Evolutionary conservation across 495 filamentous ascomycete species (phyloP).

Genomic region (Hamigera avellanea): DNA sequence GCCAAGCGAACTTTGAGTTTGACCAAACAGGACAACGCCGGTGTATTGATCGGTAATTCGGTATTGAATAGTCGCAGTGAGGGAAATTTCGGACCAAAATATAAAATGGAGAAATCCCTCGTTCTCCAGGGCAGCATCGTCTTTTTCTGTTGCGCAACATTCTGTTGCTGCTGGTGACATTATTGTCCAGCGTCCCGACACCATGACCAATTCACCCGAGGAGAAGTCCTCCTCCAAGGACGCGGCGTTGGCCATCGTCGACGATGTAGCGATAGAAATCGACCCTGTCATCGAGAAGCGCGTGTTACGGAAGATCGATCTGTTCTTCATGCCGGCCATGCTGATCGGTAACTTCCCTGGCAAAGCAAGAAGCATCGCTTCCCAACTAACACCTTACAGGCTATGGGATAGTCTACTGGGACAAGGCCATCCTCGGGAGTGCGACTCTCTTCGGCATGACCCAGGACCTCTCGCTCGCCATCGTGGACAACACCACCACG

Average conservation of each 20-base stretch:
- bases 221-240: no score
- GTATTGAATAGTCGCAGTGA: no score
- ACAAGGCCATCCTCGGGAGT: conserved; percentile 67
- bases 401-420: conserved; percentile 68
- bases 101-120: no score
- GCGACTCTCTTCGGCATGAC: conserved; percentile 69
- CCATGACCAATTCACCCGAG: no score
- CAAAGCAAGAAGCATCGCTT: neutral
- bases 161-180: no score
- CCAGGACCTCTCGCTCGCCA: conserved; percentile 44
- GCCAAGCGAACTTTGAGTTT: no score
- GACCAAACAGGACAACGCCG: no score
- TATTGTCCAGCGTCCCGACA: no score
- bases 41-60: no score
- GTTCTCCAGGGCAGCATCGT: no score
- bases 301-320: conserved; percentile 61
- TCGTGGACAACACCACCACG: conserved; percentile 38
- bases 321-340: conserved; percentile 61
- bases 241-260: neutral
- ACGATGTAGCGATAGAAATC: neutral
- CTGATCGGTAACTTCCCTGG: conserved; percentile 38
- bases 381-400: conserved; percentile 13
- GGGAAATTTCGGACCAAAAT: no score
- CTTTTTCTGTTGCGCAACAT: no score
- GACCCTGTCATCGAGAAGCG: conserved; percentile 13